A percentile compares a stretch with the other conserved stretches of the same genome.
Evolutionary conservation across 495 filamentous ascomycete genomes (phyloP).

Genomic region (Ramalina intermedia): DNA sequence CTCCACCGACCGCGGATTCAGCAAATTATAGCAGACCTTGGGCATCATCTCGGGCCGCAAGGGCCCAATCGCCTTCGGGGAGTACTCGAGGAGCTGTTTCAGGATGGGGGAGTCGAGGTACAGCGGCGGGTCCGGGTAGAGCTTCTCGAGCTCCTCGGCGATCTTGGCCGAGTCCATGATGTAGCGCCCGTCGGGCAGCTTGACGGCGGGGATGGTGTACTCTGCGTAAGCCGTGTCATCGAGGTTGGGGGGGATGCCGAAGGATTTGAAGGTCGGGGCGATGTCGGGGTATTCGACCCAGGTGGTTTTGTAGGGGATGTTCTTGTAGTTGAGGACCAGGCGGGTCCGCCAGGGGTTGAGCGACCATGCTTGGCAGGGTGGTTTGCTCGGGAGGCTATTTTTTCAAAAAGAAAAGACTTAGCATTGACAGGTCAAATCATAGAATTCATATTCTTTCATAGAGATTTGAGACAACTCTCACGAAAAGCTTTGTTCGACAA

Average conservation of each 20-base stretch:
- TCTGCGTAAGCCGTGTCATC: slow-evolving; percentile 9
- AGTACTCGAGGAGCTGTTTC: slow-evolving; percentile 19
- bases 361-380: slow-evolving; percentile 34
- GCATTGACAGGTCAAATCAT: too few relatives aligned
- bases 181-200: slow-evolving; percentile 34
- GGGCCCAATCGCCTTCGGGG: background rate
- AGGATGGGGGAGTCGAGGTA: slow-evolving; percentile 34
- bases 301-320: slow-evolving; percentile 46
- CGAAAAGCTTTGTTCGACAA: too few relatives aligned
- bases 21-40: slow-evolving; percentile 21
- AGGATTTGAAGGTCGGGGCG: slow-evolving; percentile 26
- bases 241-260: slow-evolving; percentile 26
- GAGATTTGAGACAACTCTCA: too few relatives aligned
- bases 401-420: slow-evolving; percentile 8
- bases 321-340: slow-evolving; percentile 45
- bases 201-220: slow-evolving; percentile 43
- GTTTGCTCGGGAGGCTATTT: slow-evolving; percentile 42
- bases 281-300: slow-evolving; percentile 55
- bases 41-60: slow-evolving; percentile 19
- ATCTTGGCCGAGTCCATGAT: slow-evolving; percentile 45
- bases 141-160: slow-evolving; percentile 32
- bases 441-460: too few relatives aligned
- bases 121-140: slow-evolving; percentile 36
- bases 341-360: slow-evolving; percentile 50
- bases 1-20: slow-evolving; percentile 23